Evolutionary conservation across 768 basidiomycete genomes (phyloP), one percentile per base, ranked within the genome.

Genomic region (Podaxis sp.): DNA sequence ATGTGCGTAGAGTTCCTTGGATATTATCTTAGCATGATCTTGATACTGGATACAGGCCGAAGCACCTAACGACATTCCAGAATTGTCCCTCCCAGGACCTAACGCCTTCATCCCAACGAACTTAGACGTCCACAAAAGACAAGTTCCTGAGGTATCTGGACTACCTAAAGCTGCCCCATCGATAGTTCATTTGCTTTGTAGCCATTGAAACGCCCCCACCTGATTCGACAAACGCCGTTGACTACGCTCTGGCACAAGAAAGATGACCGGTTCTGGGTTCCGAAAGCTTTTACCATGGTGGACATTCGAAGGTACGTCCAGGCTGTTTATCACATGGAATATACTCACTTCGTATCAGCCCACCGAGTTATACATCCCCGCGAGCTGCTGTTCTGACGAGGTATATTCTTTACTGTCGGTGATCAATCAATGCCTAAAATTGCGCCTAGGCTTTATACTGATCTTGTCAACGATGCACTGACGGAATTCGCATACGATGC

Each of bases 191-290:
- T 32, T 60, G 47, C 25, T 46, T 37, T 61, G 5, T 68, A 96
- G 93, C 90, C 91, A 27, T 73, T 81, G 61, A 84, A 82, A 61
- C 82, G 90, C 11, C 95, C 96, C 3, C 77, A 82, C 61, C 81
- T 95, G 61, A 82, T 98, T 58, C 77, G 84, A 35, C 83, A 95
- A 71, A 90, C 86, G 0, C 75, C 83, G 0, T 66, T 88, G 27
- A 89, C 88, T 3, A 81, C 87, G 11, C 75, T 98, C 2, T 99
- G 96, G 95, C 85, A 95, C 75, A 99, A 99, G 79, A 95, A 95
- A 70, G 97, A 99, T 70, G 96, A 99, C 72, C 83, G 80, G 62
- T 99, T 97, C 77, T 96, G 93, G 90, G 85, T 96, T 9, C 97
- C 97, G 0, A 93, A 91, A 69, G 93, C 94, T 1, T 82, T 85